Conservation (phyloP, 192 early-diverging fungal species). For the Umbelopsis ramanniana region DNA sequence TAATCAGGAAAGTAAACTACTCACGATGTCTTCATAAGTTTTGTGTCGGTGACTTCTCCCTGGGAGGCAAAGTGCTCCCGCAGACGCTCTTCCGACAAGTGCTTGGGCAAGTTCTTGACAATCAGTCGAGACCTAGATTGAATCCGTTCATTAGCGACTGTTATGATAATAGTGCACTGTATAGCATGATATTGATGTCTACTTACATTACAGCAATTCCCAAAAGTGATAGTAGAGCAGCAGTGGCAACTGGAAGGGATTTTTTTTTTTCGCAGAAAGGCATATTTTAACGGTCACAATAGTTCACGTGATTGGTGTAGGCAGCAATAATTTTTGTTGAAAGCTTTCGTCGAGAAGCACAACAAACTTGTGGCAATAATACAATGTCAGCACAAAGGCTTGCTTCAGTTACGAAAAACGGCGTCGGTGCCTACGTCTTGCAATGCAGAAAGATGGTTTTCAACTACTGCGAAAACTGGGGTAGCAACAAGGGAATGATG, state of each 20-base stretch:
- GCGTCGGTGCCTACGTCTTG: constrained; percentile 74
- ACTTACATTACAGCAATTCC: constrained; percentile 17
- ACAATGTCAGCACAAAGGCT: constrained; percentile 22
- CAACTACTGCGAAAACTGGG: constrained; percentile 84
- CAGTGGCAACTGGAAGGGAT: neutral
- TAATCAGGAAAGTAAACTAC: constrained; percentile 12
- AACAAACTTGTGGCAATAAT: neutral
- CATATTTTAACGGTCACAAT: neutral
- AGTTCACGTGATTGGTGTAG: neutral
- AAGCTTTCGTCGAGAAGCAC: neutral
- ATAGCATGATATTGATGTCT: neutral
- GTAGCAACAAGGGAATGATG: constrained; percentile 77
- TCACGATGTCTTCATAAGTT: constrained; percentile 82
- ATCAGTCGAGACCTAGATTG: constrained; percentile 70
- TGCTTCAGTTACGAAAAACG: constrained; percentile 57
- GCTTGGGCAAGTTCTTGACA: constrained; percentile 96
- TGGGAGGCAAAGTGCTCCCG: constrained; percentile 83
- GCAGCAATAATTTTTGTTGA: neutral
- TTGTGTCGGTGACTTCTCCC: constrained; percentile 91
- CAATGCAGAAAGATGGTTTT: constrained; percentile 80
- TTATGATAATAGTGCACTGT: neutral
- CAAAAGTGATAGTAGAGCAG: neutral
- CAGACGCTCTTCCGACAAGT: constrained; percentile 83
- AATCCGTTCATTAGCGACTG: neutral
- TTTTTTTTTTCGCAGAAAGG: no score